Base-by-base conservation (phyloP, 805 yeast species). In the Metschnikowia sp. region DNA sequence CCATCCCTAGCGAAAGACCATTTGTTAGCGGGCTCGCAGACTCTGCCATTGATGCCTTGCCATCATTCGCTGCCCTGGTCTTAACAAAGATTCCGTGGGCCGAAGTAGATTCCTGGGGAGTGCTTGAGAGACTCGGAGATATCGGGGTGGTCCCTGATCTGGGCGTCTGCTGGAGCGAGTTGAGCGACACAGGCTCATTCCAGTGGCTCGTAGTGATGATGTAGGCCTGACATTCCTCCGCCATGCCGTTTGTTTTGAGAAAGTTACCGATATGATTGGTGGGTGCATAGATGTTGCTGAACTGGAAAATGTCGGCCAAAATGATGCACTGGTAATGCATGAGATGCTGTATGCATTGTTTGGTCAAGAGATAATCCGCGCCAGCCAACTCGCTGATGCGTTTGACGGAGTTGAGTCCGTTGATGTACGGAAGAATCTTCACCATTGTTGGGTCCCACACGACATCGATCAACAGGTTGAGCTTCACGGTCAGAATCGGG, bases 401-500 rank as follows among this genome's bases (percentile, higher is more conserved):
- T 33, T 81, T 75, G 15, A 94, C 81, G 6, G 94, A 87, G 62
- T 92, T 92, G 41, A 90, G 74, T 1, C 99, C 99, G 59, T 94
- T 82, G 42, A 94, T 88, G 55, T 75, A 86, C 0, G 97, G 96
- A 10, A 88, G 68, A 22, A 94, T 87, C 55, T 86, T 84, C 39
- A 89, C 73, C 94, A 94, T 86, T 2, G 98, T 92, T 1, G 97
- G 97, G 65, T 94, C 99, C 97, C 99, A 94, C 58, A 87, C 85
- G 8, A 87, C 85, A 64, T 94, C 99, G 37, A 88, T 83, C 51
- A 94, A 72, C 34, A 78, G 70, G 29, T 77, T 76, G 32, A 94
- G 69, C 44, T 83, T 82, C 1, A 94, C 96, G 0, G 92, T 84
- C n/a, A 95, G 81, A 5, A 91, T 80, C 0, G 99, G 99, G 0